Percentiles rank a stretch among this genome's conserved stretches.
Evolutionary conservation across 176 grass and related monocot species (phyloP).

Genomic region (Triticum aestivum): IWGSC_CS_RefSeq_v2.1 NC_057796.1:255057445-255057944

Average conservation of each 20-base stretch:
- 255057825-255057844: neutral
- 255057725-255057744: conserved; percentile 33
- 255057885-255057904: conserved; percentile 43
- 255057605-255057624: neutral
- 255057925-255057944: conserved; percentile 34
- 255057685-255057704: conserved; percentile 40
- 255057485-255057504: neutral
- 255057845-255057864: conserved; percentile 3
- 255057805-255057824: conserved; percentile 31
- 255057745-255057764: conserved; percentile 43
- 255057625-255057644: conserved; percentile 37
- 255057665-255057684: conserved; percentile 58
- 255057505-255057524: conserved; percentile 20
- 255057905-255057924: conserved; percentile 40
- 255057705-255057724: conserved; percentile 51
- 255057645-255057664: conserved; percentile 47
- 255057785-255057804: conserved; percentile 42
- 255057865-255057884: conserved; percentile 18
- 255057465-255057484: neutral
- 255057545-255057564: conserved; percentile 42
- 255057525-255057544: conserved; percentile 24
- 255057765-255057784: conserved; percentile 43
- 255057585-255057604: neutral
- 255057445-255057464: conserved; percentile 16
- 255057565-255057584: conserved; percentile 54